phyloP scores from a whole-genome alignment of 2,329 filamentous ascomycete genomes.

The Claviceps sp. region DNA sequence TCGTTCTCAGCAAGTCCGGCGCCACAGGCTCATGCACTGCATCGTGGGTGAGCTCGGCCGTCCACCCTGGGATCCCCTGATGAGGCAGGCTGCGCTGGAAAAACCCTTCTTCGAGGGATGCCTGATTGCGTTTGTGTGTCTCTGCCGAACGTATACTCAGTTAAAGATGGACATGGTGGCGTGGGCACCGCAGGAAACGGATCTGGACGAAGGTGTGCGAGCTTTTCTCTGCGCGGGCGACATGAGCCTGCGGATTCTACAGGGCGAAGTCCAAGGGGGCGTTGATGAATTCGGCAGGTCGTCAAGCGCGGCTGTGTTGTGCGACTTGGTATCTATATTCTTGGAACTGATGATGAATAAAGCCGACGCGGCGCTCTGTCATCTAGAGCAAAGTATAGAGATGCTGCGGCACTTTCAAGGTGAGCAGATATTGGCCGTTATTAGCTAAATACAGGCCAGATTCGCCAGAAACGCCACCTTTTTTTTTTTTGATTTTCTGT shows the following conservation, averaged over 20 bases:
- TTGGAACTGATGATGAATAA: slow-evolving; percentile 9
- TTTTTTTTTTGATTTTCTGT: background rate
- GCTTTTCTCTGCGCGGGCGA: background rate
- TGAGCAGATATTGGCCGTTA: background rate
- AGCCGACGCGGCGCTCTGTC: slow-evolving; percentile 4
- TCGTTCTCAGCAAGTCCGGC: slow-evolving; percentile 2
- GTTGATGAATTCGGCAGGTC: background rate
- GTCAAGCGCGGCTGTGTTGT: slow-evolving; percentile 3
- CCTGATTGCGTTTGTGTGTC: slow-evolving; percentile 7
- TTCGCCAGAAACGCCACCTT: background rate
- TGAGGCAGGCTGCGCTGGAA: slow-evolving; percentile 7
- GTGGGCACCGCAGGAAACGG: slow-evolving; percentile 1
- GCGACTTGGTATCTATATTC: slow-evolving; percentile 8
- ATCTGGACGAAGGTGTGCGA: background rate
- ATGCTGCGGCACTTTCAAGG: background rate
- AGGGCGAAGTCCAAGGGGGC: too few species aligned
- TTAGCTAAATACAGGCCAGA: background rate
- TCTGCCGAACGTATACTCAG: slow-evolving; percentile 5
- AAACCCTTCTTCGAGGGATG: slow-evolving; percentile 6
- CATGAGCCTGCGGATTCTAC: background rate
- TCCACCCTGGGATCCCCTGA: slow-evolving; percentile 6
- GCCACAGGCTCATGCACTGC: slow-evolving; percentile 7
- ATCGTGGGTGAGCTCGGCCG: slow-evolving; percentile 6
- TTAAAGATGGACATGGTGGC: slow-evolving; percentile 5
- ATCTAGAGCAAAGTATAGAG: slow-evolving; percentile 3